A percentile compares a stretch with the other conserved stretches of the same genome.
Evolutionary conservation across 306 rosid species (phyloP).

Genomic region (Prunus fruticosa): DNA sequence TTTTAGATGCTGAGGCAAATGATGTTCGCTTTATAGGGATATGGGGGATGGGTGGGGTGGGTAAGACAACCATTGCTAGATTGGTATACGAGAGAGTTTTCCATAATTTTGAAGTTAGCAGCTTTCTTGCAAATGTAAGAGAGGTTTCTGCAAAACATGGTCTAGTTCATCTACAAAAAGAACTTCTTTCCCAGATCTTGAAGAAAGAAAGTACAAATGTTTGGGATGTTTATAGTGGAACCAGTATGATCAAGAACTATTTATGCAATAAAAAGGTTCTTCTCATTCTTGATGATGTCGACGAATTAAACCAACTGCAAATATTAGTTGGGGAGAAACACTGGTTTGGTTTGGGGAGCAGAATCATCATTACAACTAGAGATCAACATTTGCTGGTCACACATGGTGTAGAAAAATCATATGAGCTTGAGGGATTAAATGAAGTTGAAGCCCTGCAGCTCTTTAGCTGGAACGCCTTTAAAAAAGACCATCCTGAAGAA

Average conservation of each 20-base stretch:
- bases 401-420: too few relatives aligned
- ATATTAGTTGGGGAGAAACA: too few relatives aligned
- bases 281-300: neutral
- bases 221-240: neutral
- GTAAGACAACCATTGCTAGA: neutral
- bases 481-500: neutral
- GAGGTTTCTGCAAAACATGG: neutral
- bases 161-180: neutral
- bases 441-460: neutral
- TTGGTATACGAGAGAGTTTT: neutral
- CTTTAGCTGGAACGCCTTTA: neutral
- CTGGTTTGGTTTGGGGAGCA: too few relatives aligned
- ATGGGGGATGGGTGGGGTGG: neutral
- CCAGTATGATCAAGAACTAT: neutral
- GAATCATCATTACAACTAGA: too few relatives aligned
- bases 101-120: neutral
- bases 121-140: neutral
- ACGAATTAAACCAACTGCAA: neutral
- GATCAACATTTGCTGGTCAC: too few relatives aligned
- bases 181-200: neutral
- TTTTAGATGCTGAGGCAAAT: neutral
- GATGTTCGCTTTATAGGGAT: neutral
- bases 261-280: too few relatives aligned
- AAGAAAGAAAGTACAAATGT: neutral
- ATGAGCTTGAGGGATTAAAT: too few relatives aligned